A percentile compares a stretch with the other conserved stretches of the same genome.
These are phyloP conservation scores for Wickerhamiella spandovensis DNA, from an alignment of 805 yeast genomes.

Conservation along the genomic window DNA sequence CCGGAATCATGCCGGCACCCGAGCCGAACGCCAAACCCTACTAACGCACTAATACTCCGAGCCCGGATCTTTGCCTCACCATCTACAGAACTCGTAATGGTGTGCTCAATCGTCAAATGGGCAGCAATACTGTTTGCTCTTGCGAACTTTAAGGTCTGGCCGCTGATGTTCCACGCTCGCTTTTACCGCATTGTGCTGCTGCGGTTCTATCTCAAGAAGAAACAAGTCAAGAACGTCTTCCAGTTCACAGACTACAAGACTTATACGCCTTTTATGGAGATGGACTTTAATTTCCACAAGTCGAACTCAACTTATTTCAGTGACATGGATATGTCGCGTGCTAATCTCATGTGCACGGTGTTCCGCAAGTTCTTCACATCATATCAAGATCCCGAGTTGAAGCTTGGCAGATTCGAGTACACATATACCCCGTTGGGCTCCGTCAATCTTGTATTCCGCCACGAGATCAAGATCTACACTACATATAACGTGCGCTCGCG, in stretches of 20 bases:
- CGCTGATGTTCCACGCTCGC: conserved; percentile 50
- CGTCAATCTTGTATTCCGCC: conserved; percentile 51
- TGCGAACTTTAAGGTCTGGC: conserved; percentile 49
- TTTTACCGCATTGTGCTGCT: conserved; percentile 39
- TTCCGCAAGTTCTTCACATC: conserved; percentile 44
- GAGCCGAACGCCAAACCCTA: not conserved
- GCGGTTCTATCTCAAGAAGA: conserved; percentile 24
- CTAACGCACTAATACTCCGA: not conserved
- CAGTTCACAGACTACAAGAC: conserved; percentile 33
- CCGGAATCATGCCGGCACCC: not conserved
- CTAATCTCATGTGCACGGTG: conserved; percentile 41
- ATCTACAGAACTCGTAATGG: not conserved
- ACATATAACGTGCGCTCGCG: conserved; percentile 41
- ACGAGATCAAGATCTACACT: conserved; percentile 59
- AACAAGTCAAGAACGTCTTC: conserved; percentile 25
- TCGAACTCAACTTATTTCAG: conserved; percentile 72
- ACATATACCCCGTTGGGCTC: conserved; percentile 72
- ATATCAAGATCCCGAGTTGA: conserved; percentile 25
- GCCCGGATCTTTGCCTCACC: not conserved
- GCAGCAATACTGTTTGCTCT: conserved; percentile 20
- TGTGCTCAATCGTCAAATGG: not conserved
- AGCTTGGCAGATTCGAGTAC: conserved; percentile 22
- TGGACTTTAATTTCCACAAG: conserved; percentile 80
- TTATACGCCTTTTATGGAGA: conserved; percentile 62
- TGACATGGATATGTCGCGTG: conserved; percentile 70